Evolutionary conservation across 108 stramenopile genomes (phyloP).

Genomic region (Cyclostephanos invisitatus): DNA sequence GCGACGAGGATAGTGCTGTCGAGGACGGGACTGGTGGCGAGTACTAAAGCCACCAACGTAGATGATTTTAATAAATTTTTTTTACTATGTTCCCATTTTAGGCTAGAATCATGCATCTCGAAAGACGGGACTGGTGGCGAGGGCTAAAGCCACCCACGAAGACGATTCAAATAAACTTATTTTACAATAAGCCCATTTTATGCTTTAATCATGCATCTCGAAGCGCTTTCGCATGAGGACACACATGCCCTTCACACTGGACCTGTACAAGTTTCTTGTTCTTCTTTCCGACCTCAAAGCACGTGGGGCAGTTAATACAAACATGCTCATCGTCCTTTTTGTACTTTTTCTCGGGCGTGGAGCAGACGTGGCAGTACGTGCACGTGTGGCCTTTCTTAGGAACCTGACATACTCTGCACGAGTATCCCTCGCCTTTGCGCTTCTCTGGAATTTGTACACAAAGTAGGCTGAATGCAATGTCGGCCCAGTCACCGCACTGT

Average conservation of each 20-base stretch:
- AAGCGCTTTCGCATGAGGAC: conserved; percentile 10
- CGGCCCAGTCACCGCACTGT: background rate
- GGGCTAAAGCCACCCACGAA: background rate
- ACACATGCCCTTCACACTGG: conserved; percentile 1
- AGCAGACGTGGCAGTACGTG: conserved; percentile 30
- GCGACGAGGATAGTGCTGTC: conserved; percentile 22
- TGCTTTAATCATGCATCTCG: background rate
- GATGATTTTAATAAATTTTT: background rate
- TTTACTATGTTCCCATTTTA: background rate
- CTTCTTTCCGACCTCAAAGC: conserved; percentile 35
- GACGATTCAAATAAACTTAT: too few relatives aligned
- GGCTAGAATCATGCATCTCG: background rate
- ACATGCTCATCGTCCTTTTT: conserved; percentile 24
- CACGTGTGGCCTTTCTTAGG: conserved; percentile 37
- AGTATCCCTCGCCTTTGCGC: conserved; percentile 26
- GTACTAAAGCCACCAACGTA: background rate
- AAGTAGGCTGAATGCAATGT: conserved; percentile 9
- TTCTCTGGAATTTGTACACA: conserved; percentile 33
- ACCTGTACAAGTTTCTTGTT: conserved; percentile 37
- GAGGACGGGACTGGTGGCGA: conserved; percentile 13
- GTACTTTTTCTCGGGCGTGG: conserved; percentile 20
- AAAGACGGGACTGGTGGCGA: conserved; percentile 8
- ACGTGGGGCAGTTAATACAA: conserved; percentile 23
- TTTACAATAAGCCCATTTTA: background rate
- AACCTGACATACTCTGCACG: conserved; percentile 29